These are phyloP conservation scores for Mycosarcoma mackinlayi DNA, from an alignment of 1,284 basidiomycete genomes.

Conservation along the genomic window DNA sequence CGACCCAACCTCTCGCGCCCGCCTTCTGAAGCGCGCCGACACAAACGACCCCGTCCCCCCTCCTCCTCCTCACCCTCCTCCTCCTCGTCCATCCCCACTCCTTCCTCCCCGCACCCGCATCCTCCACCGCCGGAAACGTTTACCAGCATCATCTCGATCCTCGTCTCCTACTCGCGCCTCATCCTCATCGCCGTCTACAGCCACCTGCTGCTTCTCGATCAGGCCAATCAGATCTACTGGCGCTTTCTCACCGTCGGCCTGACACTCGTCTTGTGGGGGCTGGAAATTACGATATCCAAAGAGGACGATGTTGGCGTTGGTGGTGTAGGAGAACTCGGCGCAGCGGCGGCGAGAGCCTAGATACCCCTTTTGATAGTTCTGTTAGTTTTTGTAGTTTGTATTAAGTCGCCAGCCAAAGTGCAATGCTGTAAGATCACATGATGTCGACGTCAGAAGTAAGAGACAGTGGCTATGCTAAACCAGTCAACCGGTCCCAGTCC, in stretches of 20 bases:
- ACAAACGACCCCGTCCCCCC: constrained; percentile 33
- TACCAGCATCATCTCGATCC: constrained; percentile 44
- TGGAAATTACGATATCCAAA: constrained; percentile 62
- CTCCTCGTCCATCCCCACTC: not conserved
- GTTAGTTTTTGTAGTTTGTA: not conserved
- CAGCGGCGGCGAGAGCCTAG: constrained; percentile 19
- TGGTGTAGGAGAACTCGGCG: constrained; percentile 26
- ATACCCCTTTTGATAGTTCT: not conserved
- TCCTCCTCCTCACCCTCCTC: constrained; percentile 1
- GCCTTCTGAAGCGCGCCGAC: constrained; percentile 26
- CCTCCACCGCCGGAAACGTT: constrained; percentile 18
- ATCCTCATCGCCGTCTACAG: constrained; percentile 66
- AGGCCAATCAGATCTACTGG: constrained; percentile 66
- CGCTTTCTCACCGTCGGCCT: constrained; percentile 64
- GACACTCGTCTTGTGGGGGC: constrained; percentile 60
- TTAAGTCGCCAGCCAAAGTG: no score
- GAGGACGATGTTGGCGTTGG: constrained; percentile 41
- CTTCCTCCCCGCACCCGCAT: not conserved
- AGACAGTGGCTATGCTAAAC: constrained; percentile 14
- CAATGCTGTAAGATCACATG: not conserved
- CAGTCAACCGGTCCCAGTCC: constrained; percentile 43
- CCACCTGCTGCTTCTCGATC: constrained; percentile 64
- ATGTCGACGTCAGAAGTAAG: no score
- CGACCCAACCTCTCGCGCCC: constrained; percentile 34
- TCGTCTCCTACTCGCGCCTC: constrained; percentile 62